These are phyloP conservation scores for Berkeleyomyces rouxiae DNA, from an alignment of 2,329 filamentous ascomycete species.

Conservation along the genomic window DNA sequence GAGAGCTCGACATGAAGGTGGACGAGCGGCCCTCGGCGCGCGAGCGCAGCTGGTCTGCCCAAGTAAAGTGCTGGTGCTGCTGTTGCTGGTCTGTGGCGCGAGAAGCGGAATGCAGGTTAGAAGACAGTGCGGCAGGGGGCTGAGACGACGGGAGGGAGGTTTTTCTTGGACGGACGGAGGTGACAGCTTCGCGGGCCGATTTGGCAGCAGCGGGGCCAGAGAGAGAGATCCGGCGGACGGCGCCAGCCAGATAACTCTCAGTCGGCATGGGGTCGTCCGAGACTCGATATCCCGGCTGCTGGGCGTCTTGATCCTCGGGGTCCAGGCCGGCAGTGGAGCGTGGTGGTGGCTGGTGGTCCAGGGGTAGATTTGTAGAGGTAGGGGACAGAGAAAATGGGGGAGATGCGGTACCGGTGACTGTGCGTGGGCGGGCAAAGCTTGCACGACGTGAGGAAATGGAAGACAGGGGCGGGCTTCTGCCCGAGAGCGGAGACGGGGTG, in stretches of 20 bases:
- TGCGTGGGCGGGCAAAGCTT: slow-evolving; percentile 10
- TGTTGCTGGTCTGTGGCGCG: slow-evolving; percentile 34
- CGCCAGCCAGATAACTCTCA: slow-evolving; percentile 8
- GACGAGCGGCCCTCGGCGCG: slow-evolving; percentile 41
- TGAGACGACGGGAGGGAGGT: neutral
- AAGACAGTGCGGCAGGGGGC: neutral
- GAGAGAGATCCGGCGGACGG: slow-evolving; percentile 11
- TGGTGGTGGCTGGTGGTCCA: neutral
- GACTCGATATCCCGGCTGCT: neutral
- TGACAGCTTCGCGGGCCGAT: neutral
- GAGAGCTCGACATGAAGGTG: slow-evolving; percentile 8
- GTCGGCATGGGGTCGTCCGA: neutral
- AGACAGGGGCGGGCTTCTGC: slow-evolving; percentile 5
- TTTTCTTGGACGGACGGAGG: neutral
- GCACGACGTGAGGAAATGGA: slow-evolving; percentile 8
- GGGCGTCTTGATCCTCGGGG: neutral
- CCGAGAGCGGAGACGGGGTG: slow-evolving; percentile 22
- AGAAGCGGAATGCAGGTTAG: slow-evolving; percentile 3
- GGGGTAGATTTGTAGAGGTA: neutral
- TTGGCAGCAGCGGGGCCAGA: slow-evolving; percentile 7
- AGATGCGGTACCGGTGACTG: slow-evolving; percentile 11
- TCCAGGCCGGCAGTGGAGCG: slow-evolving; percentile 5
- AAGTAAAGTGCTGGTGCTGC: slow-evolving; percentile 77
- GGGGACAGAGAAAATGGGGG: slow-evolving; percentile 1
- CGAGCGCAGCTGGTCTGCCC: slow-evolving; percentile 86